Conservation (phyloP, 139 green algal species). For the Astrephomene gubernaculifera region DNA sequence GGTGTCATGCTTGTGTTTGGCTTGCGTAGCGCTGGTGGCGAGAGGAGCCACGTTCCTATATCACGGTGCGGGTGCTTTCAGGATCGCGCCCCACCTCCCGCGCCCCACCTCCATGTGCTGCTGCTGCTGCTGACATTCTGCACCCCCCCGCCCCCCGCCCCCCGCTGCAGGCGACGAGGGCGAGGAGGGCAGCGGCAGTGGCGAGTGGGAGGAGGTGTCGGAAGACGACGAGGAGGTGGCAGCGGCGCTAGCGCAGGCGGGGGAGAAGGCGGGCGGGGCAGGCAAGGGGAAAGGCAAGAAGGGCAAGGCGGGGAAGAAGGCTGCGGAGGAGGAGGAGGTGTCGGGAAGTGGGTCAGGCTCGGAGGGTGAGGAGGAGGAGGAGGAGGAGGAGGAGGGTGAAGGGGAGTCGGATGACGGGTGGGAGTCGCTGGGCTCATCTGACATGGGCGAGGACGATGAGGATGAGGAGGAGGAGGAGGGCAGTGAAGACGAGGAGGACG, state of each 20-base stretch:
- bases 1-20: no score
- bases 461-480: conserved; percentile 11
- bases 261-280: not conserved
- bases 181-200: conserved; percentile 14
- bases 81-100: no score
- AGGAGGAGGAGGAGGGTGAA: conserved; percentile 16
- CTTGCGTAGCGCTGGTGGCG: no score
- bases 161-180: conserved; percentile 22
- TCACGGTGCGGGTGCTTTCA: no score
- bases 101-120: not conserved
- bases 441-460: conserved; percentile 9
- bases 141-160: not conserved
- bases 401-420: not conserved
- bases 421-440: not conserved
- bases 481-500: not conserved
- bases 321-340: not conserved
- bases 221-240: conserved; percentile 14
- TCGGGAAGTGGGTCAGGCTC: not conserved
- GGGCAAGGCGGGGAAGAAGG: not conserved
- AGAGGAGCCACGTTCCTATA: no score
- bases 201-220: conserved; percentile 48
- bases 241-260: not conserved
- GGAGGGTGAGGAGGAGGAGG: not conserved
- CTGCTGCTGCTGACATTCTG: not conserved
- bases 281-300: conserved; percentile 3